A percentile compares a stretch with the other conserved stretches of the same genome.
These are phyloP conservation scores for Phytophthora idaei DNA, from an alignment of 352 stramenopile genomes.

Conservation along the genomic window DNA sequence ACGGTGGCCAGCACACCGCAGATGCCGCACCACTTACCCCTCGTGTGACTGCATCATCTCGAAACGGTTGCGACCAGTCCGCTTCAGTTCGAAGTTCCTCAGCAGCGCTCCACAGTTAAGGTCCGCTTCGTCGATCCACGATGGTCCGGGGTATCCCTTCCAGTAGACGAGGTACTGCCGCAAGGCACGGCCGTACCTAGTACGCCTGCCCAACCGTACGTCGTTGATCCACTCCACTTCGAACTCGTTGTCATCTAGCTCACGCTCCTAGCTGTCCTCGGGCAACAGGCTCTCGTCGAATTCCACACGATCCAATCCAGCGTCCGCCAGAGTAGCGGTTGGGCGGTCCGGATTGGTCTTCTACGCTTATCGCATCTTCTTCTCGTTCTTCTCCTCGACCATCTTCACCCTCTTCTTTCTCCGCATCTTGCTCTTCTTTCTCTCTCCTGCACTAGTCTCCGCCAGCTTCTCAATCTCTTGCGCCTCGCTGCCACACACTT, in stretches of 20 bases:
- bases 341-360: slow-evolving; percentile 8
- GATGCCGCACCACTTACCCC: background rate
- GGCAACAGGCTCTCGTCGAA: slow-evolving; percentile 26
- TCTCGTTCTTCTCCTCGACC: no score
- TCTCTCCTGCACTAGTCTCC: no score
- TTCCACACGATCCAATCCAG: slow-evolving; percentile 11
- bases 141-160: background rate
- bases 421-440: no score
- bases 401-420: no score
- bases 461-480: no score
- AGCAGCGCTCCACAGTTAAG: background rate
- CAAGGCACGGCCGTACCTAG: background rate
- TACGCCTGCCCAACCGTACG: background rate
- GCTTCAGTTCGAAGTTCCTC: background rate
- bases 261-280: slow-evolving; percentile 8
- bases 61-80: background rate
- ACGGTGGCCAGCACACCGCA: background rate
- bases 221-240: slow-evolving; percentile 13
- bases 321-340: background rate
- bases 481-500: no score
- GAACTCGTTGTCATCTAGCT: slow-evolving; percentile 6
- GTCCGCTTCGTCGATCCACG: background rate
- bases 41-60: background rate
- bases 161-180: background rate
- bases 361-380: no score